A percentile compares a stretch with the other conserved stretches of the same genome.
phyloP scores from a whole-genome alignment of 208 protist species.

The Trypanosoma grayi region DNA sequence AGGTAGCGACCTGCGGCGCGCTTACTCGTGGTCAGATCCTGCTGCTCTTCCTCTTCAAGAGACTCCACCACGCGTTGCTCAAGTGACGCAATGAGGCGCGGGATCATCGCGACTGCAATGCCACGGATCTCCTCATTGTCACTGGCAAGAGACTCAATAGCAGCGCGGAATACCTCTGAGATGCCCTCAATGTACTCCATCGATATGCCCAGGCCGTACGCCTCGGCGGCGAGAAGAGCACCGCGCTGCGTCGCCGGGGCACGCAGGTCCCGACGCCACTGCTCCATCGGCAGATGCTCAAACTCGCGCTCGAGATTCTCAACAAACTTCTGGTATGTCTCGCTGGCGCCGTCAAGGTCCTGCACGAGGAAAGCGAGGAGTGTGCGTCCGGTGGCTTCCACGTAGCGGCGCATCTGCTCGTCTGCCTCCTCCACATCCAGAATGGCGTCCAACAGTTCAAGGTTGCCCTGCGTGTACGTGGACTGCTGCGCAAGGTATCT shows the following conservation, averaged over 20 bases:
- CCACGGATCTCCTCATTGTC: slow-evolving; percentile 34
- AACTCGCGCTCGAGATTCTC: slow-evolving; percentile 42
- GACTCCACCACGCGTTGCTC: slow-evolving; percentile 61
- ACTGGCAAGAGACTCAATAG: slow-evolving; percentile 68
- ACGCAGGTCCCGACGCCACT: slow-evolving; percentile 61
- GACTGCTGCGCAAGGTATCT: slow-evolving; percentile 52
- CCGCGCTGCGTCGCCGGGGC: slow-evolving; percentile 58
- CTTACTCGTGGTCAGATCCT: slow-evolving; percentile 78
- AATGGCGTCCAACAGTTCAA: slow-evolving; percentile 79
- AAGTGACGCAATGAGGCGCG: slow-evolving; percentile 57
- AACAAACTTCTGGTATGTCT: slow-evolving; percentile 65
- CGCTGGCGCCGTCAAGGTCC: slow-evolving; percentile 49
- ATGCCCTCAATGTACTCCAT: slow-evolving; percentile 74
- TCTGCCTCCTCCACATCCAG: slow-evolving; percentile 82
- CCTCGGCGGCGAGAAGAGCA: slow-evolving; percentile 65
- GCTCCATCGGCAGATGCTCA: slow-evolving; percentile 54
- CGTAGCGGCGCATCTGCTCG: slow-evolving; percentile 63
- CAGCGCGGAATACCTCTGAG: slow-evolving; percentile 50
- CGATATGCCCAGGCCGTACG: slow-evolving; percentile 61
- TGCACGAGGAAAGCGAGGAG: slow-evolving; percentile 70
- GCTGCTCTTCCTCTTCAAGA: slow-evolving; percentile 68
- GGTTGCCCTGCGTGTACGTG: slow-evolving; percentile 50
- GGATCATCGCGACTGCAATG: slow-evolving; percentile 56
- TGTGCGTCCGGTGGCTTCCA: slow-evolving; percentile 51
- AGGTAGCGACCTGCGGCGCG: slow-evolving; percentile 80